Evolutionary conservation across 1,284 basidiomycete species (phyloP).

Genomic region (Moesziomyces globuligerus): DNA sequence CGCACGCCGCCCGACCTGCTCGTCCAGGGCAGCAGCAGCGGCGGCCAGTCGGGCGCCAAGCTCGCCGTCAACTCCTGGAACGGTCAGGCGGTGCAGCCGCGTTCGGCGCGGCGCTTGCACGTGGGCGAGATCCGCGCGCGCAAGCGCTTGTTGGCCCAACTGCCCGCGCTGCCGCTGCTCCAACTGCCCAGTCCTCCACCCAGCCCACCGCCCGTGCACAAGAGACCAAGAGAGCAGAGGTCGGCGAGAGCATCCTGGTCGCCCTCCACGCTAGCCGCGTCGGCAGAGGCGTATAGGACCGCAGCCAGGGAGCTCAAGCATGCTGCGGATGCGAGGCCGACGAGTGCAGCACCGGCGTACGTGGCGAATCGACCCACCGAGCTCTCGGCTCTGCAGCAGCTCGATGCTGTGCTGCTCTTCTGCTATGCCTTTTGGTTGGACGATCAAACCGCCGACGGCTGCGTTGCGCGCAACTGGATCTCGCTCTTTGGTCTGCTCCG

Average conservation of each 20-base stretch:
- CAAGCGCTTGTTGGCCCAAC: constrained; percentile 5
- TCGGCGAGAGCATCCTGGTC: background rate
- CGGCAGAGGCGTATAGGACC: constrained; percentile 27
- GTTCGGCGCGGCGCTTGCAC: constrained; percentile 1
- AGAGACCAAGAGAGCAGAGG: background rate
- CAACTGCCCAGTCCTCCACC: constrained; percentile 33
- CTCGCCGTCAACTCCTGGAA: constrained; percentile 39
- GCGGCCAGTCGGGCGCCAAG: background rate
- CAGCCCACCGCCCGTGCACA: constrained; percentile 5
- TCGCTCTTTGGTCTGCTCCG: constrained; percentile 42
- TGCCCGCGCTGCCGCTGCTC: background rate
- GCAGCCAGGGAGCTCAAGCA: constrained; percentile 66
- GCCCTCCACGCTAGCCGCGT: background rate
- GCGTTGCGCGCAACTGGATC: constrained; percentile 45
- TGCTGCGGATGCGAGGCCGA: constrained; percentile 53
- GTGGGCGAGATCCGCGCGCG: constrained; percentile 19
- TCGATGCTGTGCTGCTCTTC: constrained; percentile 70
- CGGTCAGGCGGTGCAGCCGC: constrained; percentile 17
- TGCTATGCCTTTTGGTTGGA: constrained; percentile 71
- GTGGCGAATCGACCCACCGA: constrained; percentile 41
- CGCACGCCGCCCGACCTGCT: constrained; percentile 56
- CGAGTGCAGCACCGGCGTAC: constrained; percentile 20
- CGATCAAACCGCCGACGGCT: constrained; percentile 54
- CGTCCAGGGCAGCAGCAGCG: constrained; percentile 31
- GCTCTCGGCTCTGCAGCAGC: constrained; percentile 68